Evolutionary conservation across 108 stramenopile genomes (phyloP), one percentile per base, ranked within the genome.

Genomic region (Nitzschia palea): DNA sequence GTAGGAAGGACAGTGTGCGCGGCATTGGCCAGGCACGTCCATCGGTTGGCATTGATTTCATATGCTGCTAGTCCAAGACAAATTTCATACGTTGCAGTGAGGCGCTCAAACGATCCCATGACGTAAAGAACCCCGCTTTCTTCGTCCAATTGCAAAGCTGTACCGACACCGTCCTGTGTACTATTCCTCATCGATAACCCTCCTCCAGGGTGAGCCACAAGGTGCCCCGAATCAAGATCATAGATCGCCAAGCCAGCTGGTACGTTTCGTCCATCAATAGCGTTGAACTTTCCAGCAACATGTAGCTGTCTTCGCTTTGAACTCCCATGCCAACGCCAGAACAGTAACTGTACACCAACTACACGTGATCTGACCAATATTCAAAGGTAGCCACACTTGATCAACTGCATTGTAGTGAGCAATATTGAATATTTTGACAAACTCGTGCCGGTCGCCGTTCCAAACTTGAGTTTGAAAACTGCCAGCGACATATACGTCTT

Each of bases 391-490:
- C 95, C 95, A 97, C 14, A 92, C 86, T 57, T 95, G 80, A 29
- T 89, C 80, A 3, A 82, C 75, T 3, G 89, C 80, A 71, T 96
- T 90, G 71, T 85, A 94, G 60, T 92, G 88, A 14, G 95, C 97
- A 68, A 97, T 90, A 62, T 97, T 95, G 82, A 80, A 92, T 57
- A 97, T 94, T 60, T 89, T 89, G 65, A 95, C 95, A 78, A 97
- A 97, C 51, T 89, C 88, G 54, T 90, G 85, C 27, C 80, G 80
- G 34, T 93, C 82, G 18, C 95, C 97, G 70, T 90, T 95, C 97
- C 97, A 97, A 5, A 96, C 97, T 61, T 94, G 91, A 34, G 94
- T 95, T 62, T 93, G 84, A 73, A 97, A 97, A 18, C 93, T 91
- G 6, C 96, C 93, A 22, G 90, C 93, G 44, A 91, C 91, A 61